Evolutionary conservation across 306 rosid genomes (phyloP), one percentile per base, ranked within the genome.

Genomic region (Cicer arietinum): DNA sequence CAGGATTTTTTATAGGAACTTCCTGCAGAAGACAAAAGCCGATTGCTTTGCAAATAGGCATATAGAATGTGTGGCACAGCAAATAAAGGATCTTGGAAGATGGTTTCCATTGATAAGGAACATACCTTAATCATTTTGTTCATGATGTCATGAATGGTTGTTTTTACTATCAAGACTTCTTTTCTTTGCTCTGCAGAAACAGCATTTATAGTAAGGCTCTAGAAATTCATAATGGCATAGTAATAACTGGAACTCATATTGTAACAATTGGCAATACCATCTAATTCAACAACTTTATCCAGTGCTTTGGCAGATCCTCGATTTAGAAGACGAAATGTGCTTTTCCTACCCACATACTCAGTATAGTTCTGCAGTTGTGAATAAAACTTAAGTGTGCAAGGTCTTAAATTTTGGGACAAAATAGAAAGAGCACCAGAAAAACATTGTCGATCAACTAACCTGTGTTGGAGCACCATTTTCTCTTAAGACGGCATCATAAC

Each of bases 251-350:
- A 30, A 48, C 58, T 67, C 65, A 56, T 57, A 72, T 47, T 22
- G 53, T 40, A 64, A 64, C 11, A 56, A 14, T 50, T 64, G 57
- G 41, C 30, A 54, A 67, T 90, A 95, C 99, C 98, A 88, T 95
- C 99, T 79, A 95, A 88, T 81, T 88, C 94, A 10, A 71, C 92
- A 51, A 92, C 99, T 92, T 90, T 95, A 81, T 92, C 98, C 73
- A 95, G 92, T 54, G 99, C 96, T 86, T 92, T 92, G 40, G 99
- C 98, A 42, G 99, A 95, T 78, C 99, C 99, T 75, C 98, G 85
- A 71, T 95, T 95, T 18, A 95, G 96, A 69, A 95, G 98, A 70
- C 99, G 99, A 79, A 92, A 95, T 1, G 97, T 95, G 84, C 91
- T 84, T 78, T 89, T 95, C 73, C 75, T 86, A 57, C 99, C 99